These are phyloP conservation scores for Fonsecaea monophora DNA, from an alignment of 2,329 filamentous ascomycete genomes.

Conservation along the genomic window DNA sequence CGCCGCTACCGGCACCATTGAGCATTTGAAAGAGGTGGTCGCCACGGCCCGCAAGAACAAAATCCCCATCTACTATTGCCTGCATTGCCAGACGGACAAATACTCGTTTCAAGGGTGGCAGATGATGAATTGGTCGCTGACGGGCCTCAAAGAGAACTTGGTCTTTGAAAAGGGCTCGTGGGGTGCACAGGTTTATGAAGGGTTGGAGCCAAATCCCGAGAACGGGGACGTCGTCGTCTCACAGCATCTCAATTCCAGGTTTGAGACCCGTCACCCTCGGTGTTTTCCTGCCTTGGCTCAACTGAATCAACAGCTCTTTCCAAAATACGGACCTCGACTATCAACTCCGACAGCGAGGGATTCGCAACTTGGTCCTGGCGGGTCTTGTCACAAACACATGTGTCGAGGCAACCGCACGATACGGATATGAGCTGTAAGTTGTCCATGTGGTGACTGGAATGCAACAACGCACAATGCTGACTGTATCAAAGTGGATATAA, in stretches of 20 bases:
- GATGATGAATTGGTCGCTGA: conserved; percentile 40
- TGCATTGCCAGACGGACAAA: conserved; percentile 44
- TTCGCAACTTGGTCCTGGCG: conserved; percentile 44
- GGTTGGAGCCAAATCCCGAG: conserved; percentile 41
- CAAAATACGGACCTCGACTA: conserved; percentile 48
- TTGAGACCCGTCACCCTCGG: background rate
- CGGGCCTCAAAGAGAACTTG: conserved; percentile 30
- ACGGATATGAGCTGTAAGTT: conserved; percentile 42
- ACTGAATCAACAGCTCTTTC: conserved; percentile 41
- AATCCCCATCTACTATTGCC: conserved; percentile 46
- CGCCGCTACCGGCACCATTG: conserved; percentile 37
- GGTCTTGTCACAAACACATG: conserved; percentile 46
- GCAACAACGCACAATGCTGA: background rate
- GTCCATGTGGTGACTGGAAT: background rate
- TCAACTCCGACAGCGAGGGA: conserved; percentile 45
- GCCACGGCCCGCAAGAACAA: conserved; percentile 37
- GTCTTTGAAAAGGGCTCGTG: conserved; percentile 43
- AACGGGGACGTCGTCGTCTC: conserved; percentile 45
- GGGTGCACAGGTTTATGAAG: conserved; percentile 43
- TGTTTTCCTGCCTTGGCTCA: background rate
- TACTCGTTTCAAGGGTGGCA: conserved; percentile 42
- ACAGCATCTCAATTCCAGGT: conserved; percentile 45
- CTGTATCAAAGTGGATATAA: conserved; percentile 4
- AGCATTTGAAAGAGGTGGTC: conserved; percentile 41
- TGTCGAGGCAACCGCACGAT: conserved; percentile 46